A percentile compares a stretch with the other conserved stretches of the same genome.
Conservation (phyloP, 768 basidiomycete species). For the Suillus alpinus region DNA sequence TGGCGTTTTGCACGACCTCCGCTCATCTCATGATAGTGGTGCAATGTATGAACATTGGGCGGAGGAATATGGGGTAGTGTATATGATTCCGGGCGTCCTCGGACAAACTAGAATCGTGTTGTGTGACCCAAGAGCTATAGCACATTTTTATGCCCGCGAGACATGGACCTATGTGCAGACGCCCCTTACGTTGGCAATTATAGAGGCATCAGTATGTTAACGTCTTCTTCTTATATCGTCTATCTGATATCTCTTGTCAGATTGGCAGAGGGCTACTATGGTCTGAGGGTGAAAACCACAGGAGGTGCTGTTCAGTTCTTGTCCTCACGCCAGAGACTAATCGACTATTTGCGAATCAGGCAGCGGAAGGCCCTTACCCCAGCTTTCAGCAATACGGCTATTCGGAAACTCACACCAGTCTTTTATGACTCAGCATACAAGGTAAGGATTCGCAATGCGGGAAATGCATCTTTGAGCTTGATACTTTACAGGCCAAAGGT, state of each 20-base stretch:
- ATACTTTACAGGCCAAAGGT: conserved; percentile 23
- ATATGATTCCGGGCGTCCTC: conserved; percentile 33
- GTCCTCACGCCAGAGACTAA: not conserved
- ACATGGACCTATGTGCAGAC: conserved; percentile 44
- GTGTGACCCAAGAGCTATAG: conserved; percentile 45
- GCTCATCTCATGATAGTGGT: conserved; percentile 28
- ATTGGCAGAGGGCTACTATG: conserved; percentile 33
- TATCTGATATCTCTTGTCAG: conserved; percentile 9
- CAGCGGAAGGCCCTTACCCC: conserved; percentile 26
- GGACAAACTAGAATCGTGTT: conserved; percentile 36
- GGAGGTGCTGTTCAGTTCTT: conserved; percentile 25
- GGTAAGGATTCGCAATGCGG: conserved; percentile 9
- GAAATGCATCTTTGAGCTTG: not conserved
- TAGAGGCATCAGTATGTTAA: conserved; percentile 29
- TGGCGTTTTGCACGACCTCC: conserved; percentile 33
- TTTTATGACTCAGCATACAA: conserved; percentile 28
- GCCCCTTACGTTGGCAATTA: conserved; percentile 30
- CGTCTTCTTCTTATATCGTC: not conserved
- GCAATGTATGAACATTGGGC: conserved; percentile 43
- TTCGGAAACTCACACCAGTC: conserved; percentile 18
- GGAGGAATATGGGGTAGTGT: conserved; percentile 43
- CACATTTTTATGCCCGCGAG: conserved; percentile 49
- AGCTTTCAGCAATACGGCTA: conserved; percentile 21
- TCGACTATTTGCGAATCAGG: conserved; percentile 8
- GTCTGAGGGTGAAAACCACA: conserved; percentile 42